phyloP scores from a whole-genome alignment of 495 filamentous ascomycete genomes.

The Xylaria intraflava region DNA sequence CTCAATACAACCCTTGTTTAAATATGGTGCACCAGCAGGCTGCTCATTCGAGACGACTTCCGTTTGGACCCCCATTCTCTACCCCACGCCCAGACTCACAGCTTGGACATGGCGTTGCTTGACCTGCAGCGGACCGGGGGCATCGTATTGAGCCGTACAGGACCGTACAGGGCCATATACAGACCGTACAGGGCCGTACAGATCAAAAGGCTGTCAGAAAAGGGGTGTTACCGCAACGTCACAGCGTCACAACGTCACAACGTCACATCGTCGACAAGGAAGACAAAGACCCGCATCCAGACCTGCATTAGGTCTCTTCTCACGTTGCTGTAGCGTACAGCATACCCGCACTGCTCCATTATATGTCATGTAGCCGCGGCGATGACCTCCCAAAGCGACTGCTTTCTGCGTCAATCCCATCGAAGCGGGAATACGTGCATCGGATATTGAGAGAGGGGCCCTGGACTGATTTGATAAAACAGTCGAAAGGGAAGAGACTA shows the following conservation, averaged over 20 bases:
- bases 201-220: conserved; percentile 1
- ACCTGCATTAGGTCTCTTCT: conserved; percentile 11
- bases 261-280: conserved; percentile 6
- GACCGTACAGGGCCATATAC: no score
- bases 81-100: conserved; percentile 5
- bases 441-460: conserved; percentile 8
- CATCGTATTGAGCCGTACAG: neutral
- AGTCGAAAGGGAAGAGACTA: neutral
- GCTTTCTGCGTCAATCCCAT: conserved; percentile 3
- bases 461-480: conserved; percentile 7
- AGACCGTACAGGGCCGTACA: neutral
- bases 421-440: conserved; percentile 6
- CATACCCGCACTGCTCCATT: neutral
- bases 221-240: conserved; percentile 1
- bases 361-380: conserved; percentile 1
- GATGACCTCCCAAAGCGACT: conserved; percentile 4
- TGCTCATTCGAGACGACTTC: no score
- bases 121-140: neutral
- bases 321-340: neutral
- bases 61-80: conserved; percentile 4
- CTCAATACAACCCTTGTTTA: neutral
- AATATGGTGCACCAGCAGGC: neutral
- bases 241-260: conserved; percentile 8
- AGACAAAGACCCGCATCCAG: neutral
- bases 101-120: conserved; percentile 4